A percentile compares a stretch with the other conserved stretches of the same genome.
Evolutionary conservation across 441 rosid species (phyloP).

Genomic region (Raphanus hybrid): DNA sequence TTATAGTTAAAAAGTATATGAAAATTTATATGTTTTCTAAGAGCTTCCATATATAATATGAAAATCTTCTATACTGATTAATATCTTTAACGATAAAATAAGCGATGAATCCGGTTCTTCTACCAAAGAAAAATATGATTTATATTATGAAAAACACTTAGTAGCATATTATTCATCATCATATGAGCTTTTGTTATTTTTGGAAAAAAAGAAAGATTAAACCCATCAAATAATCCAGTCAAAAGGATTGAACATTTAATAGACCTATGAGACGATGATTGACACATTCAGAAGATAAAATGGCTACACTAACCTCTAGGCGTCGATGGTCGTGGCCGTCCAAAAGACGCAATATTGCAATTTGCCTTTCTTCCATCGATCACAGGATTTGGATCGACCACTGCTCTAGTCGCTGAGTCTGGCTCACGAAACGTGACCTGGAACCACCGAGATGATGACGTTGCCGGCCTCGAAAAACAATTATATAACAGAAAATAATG

Average conservation of each 20-base stretch:
- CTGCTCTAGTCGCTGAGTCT: constrained; percentile 85
- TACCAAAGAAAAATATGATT: not conserved
- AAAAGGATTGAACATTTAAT: not conserved
- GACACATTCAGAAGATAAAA: not conserved
- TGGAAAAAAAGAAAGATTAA: not conserved
- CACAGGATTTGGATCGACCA: constrained; percentile 79
- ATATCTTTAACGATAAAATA: not conserved
- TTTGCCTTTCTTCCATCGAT: constrained; percentile 93
- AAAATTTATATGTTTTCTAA: not conserved
- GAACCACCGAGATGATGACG: constrained; percentile 22
- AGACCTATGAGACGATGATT: constrained; percentile 22
- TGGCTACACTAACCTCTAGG: constrained; percentile 63
- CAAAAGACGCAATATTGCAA: constrained; percentile 88
- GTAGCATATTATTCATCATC: not conserved
- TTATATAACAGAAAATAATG: not conserved
- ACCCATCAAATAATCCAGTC: constrained; percentile 4
- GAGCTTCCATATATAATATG: too few species aligned
- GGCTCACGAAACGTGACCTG: constrained; percentile 93
- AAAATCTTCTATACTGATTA: not conserved
- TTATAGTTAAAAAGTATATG: not conserved
- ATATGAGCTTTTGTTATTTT: not conserved
- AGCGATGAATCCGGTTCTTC: not conserved
- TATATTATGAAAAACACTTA: not conserved
- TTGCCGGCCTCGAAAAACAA: not conserved
- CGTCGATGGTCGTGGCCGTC: constrained; percentile 86